Base-by-base conservation (phyloP, 345 rosid species). In the Nasturtium officinale region DNA sequence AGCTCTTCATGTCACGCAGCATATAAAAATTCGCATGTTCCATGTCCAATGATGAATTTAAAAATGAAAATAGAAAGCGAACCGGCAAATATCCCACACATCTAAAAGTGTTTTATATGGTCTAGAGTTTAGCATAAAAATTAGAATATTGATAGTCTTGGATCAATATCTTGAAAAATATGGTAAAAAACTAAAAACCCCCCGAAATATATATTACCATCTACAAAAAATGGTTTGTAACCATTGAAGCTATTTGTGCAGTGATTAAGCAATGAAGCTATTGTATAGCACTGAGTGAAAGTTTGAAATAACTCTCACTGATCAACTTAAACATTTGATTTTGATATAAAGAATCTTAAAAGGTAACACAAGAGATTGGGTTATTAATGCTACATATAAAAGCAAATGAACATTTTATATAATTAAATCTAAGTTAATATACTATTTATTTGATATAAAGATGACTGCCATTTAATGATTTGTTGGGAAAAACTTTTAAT, bases 1-100 rank as follows among this genome's bases (percentile, higher is more conserved):
- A 40, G 61, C 58, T 75, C 40, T 52, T 43, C 25, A 75, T 75
- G 79, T 75, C 74, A 61, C 74, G 23, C 50, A 42, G 10, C 17
- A 32, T 75, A 43, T 43, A 3, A 61, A 28, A 68, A 21, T n/a
- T 61, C 56, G 69, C 79, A 75, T 68, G 79, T 75, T 68, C 74
- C 42, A 61, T 68, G 64, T 75, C 74, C 35, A 75, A 5, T 61
- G 50, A 68, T 61, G 23, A 11, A 26, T 9, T 29, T 46, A 10
- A 15, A 2, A 42, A 2, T 10, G 15, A 7, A 52, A 35, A 38
- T 56, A 57, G n/a, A 32, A 58, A 16, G 7, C 0, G 7, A 45
- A 32, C 26, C 6, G 26, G 20, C 20, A 50, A 40, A 9, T 25
- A 9, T 10, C 11, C n/a, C 62, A 7, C 38, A 35, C 25, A 28